These are phyloP conservation scores for Cryptococcus jaspeensis DNA, from an alignment of 1,284 basidiomycete genomes.

Conservation along the genomic window DNA sequence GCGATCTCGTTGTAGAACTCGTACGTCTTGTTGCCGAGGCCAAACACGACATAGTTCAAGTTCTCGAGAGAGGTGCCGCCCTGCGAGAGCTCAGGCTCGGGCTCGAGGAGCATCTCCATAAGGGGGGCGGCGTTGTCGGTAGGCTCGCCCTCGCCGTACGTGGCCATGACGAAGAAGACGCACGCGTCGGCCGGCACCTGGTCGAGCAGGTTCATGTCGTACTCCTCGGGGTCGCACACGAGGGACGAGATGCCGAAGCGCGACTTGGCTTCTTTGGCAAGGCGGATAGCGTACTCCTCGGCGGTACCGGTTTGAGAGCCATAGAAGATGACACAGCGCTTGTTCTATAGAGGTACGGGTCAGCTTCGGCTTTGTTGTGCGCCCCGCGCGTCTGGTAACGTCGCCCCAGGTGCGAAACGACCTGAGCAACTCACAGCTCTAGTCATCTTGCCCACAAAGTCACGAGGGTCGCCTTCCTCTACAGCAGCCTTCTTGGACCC, in stretches of 20 bases:
- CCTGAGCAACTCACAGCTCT: constrained; percentile 63
- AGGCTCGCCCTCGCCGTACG: constrained; percentile 97
- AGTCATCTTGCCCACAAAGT: constrained; percentile 89
- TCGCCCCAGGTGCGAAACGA: not conserved
- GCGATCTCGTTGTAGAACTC: constrained; percentile 93
- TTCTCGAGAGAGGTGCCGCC: constrained; percentile 69
- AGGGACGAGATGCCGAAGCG: constrained; percentile 90
- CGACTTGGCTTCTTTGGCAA: constrained; percentile 90
- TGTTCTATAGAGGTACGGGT: constrained; percentile 66
- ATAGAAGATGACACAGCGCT: constrained; percentile 91
- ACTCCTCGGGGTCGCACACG: constrained; percentile 94
- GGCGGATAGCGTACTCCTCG: constrained; percentile 89
- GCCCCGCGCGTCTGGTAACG: no score
- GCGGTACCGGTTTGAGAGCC: constrained; percentile 96
- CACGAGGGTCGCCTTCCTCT: constrained; percentile 75
- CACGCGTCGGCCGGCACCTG: constrained; percentile 80
- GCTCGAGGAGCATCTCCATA: constrained; percentile 86
- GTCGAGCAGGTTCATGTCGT: constrained; percentile 95
- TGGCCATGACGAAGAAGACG: constrained; percentile 88
- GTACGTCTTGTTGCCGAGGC: constrained; percentile 92
- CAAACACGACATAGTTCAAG: constrained; percentile 93
- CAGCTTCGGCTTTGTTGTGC: no score
- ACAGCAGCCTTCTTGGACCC: constrained; percentile 47
- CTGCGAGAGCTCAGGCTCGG: constrained; percentile 75
- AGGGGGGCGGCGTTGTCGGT: constrained; percentile 97